Evolutionary conservation across 208 protist species (phyloP).

Genomic region (Balamuthia mandrillaris): DNA sequence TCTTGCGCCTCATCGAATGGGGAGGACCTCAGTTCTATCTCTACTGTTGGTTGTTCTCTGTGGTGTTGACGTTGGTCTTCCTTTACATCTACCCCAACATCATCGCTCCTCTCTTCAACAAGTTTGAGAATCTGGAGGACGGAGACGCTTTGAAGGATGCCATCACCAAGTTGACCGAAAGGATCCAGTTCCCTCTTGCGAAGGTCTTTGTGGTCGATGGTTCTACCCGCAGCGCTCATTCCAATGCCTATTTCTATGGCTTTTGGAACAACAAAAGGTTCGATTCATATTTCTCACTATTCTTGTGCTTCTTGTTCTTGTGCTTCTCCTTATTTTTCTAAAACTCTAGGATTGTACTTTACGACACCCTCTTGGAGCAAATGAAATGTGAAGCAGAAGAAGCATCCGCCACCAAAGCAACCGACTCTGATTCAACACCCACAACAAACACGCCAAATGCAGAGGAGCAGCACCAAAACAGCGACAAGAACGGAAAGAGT

Average conservation of each 20-base stretch:
- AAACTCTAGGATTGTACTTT: conserved; percentile 1
- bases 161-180: background rate
- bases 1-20: background rate
- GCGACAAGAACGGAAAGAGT: background rate
- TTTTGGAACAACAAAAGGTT: conserved; percentile 33
- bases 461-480: too few relatives aligned
- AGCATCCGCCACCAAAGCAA: too few relatives aligned
- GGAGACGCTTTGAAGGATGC: background rate
- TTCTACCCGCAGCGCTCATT: background rate
- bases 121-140: background rate
- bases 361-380: conserved; percentile 6
- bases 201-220: conserved; percentile 15
- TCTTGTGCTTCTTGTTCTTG: too few relatives aligned
- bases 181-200: background rate
- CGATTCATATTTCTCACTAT: too few relatives aligned
- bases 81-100: background rate
- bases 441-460: too few relatives aligned
- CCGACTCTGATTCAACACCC: too few relatives aligned
- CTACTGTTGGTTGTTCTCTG: background rate
- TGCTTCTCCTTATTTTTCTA: too few relatives aligned
- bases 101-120: conserved; percentile 23
- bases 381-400: too few relatives aligned
- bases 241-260: conserved; percentile 29
- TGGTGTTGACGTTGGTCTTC: background rate
- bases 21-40: conserved; percentile 10